Percentiles rank a stretch among this genome's conserved stretches.
Evolutionary conservation across 2,329 filamentous ascomycete species (phyloP).

Genomic region (Xylaria sp.): DNA sequence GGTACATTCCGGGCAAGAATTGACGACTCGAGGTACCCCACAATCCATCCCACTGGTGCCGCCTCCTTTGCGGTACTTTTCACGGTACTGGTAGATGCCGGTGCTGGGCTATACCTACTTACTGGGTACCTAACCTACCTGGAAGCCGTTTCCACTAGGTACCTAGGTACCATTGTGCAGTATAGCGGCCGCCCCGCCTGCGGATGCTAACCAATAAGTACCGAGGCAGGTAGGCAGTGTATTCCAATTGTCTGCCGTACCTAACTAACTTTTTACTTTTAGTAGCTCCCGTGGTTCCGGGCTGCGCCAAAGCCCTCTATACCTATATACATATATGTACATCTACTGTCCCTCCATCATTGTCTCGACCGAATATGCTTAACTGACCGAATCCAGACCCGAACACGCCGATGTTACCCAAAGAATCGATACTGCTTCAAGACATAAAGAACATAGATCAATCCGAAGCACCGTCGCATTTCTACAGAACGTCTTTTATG

Average conservation of each 20-base stretch:
- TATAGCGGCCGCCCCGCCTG: background rate
- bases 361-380: background rate
- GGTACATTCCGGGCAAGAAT: constrained; percentile 1
- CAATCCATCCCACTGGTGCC: background rate
- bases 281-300: constrained; percentile 21
- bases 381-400: no score
- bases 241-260: background rate
- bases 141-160: no score
- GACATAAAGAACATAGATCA: constrained; percentile 17
- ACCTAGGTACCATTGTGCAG: no score
- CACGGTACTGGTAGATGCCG: background rate
- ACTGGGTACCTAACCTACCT: background rate
- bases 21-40: constrained; percentile 7
- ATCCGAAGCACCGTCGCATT: constrained; percentile 13
- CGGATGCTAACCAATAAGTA: background rate
- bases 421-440: constrained; percentile 19
- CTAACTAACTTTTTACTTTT: no score
- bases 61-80: background rate
- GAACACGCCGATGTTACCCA: background rate
- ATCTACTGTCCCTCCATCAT: constrained; percentile 7
- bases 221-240: background rate
- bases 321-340: no score
- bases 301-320: constrained; percentile 1
- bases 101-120: background rate
- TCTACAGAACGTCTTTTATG: constrained; percentile 3